Base-by-base conservation (phyloP, 768 basidiomycete genomes). In the Leccinum subgranulosum region DNA sequence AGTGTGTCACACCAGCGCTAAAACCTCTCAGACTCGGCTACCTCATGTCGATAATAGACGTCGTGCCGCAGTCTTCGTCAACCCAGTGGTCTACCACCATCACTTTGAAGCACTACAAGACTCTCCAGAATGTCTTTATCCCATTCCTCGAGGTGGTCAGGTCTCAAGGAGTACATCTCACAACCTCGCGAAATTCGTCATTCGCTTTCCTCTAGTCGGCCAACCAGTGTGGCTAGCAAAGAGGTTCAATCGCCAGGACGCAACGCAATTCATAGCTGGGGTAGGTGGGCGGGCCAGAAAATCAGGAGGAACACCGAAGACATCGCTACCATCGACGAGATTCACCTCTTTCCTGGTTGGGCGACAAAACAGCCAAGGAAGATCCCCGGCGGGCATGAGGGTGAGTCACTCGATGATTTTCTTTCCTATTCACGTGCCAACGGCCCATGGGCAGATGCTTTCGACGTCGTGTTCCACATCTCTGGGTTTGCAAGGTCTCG, bases 301-400 rank as follows among this genome's bases (percentile, higher is more conserved):
- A 75, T 84, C 1, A 74, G 67, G 50, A 70, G 70, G 12, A 66
- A 66, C 51, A 61, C 69, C 49, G 4, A 53, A 15, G 62, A 66
- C 31, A 48, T 60, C 34, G 54, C 63, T n/a, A 71, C 61, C 29
- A 45, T 67, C 17, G 85, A 88, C 62, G 76, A 76, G 41, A 65
- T 88, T 3, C 75, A 78, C 17, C 66, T 92, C 23, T 92, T 93
- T 72, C 92, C 92, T 5, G 90, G 92, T 2, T 94, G 90, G 89
- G 92, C 90, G 3, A 79, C 81, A 6, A 76, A 82, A 52, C 73
- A 81, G 28, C 84, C 82, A 65, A 70, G 60, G 48, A 62, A 60
- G 21, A 17, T 60, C 43, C 19, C 55, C 64, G 43, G 56, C 51
- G 49, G 66, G 55, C 69, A 64, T 65, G 74, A 71, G 50, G 60